Evolutionary conservation across 2,329 filamentous ascomycete species (phyloP), one percentile per base, ranked within the genome.

Genomic region (Fusarium tjaetaba): DNA sequence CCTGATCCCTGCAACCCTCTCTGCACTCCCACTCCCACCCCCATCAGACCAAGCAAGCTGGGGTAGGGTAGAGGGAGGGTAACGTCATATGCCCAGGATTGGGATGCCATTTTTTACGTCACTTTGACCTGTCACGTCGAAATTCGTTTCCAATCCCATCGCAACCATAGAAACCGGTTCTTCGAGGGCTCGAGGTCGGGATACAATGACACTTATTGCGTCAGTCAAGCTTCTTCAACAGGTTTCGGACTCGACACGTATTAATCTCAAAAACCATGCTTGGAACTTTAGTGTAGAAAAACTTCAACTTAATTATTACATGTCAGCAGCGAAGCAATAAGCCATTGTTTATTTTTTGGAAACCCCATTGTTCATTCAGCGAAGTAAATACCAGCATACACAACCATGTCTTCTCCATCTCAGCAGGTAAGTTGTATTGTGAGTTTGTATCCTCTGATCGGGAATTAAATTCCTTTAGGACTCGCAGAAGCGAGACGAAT

Each of bases 181-280:
- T 64, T 36, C 24, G 59, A 61, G 48, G 45, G 55, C 36, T 55
- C 49, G 32, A 63, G 39, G 36, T 49, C 24, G 34, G 59, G 34
- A 41, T 55, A 43, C 59, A 58, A 77, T 78, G 76, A 75, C 76
- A 76, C 64, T 49, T 32, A 78, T 78, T 78, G 76, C 76, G 76
- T 78, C 76, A 78, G 75, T 65, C 52, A 48, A 32, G 43, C 45
- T 8, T 59, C 7, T 16, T 24, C 45, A 69, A 72, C 76, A 74
- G 71, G 75, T 78, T 78, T 78, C 65, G 7, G 38, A 48, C n/a
- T 55, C 49, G 36, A 32, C 41, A 56, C 43, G 26, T 62, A 68
- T 57, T 42, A 73, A 65, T 73, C 65, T 75, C 76, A 74, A 74
- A 78, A 76, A 66, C 70, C 67, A 38, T 61, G 70, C 64, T 16